These are phyloP conservation scores for Sclerotinia spermophila DNA, from an alignment of 2,329 filamentous ascomycete species.

Conservation along the genomic window DNA sequence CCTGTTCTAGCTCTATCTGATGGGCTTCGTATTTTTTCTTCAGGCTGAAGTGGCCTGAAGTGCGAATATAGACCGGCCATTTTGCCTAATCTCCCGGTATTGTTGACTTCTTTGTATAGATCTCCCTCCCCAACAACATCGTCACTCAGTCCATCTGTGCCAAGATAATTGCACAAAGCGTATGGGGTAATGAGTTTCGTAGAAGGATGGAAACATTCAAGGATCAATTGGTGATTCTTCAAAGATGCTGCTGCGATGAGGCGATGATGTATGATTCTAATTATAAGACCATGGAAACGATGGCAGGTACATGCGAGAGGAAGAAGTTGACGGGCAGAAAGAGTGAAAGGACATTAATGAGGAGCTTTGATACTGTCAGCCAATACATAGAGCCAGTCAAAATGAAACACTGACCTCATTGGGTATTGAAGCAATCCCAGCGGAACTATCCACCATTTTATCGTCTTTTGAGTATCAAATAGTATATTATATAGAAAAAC, in stretches of 20 bases:
- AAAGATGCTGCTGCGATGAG: conserved; percentile 56
- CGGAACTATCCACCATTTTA: conserved; percentile 22
- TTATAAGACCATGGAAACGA: conserved; percentile 59
- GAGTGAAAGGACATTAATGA: conserved; percentile 47
- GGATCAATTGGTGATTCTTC: conserved; percentile 60
- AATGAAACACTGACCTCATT: conserved; percentile 27
- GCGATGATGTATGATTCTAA: conserved; percentile 62
- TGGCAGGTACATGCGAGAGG: conserved; percentile 56
- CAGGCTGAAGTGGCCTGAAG: conserved; percentile 61
- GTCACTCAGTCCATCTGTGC: conserved; percentile 53
- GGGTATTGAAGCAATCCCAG: conserved; percentile 26
- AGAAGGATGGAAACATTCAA: conserved; percentile 75
- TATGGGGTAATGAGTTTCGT: conserved; percentile 66
- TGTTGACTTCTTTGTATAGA: conserved; percentile 23
- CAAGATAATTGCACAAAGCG: conserved; percentile 64
- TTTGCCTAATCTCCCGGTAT: conserved; percentile 41
- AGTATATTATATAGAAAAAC: not conserved
- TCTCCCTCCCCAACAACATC: conserved; percentile 39
- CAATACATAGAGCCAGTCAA: not conserved
- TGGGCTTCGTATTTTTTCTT: conserved; percentile 41
- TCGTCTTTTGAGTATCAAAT: not conserved
- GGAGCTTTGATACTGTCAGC: conserved; percentile 41
- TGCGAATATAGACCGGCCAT: conserved; percentile 62
- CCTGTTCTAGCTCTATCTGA: conserved; percentile 39
- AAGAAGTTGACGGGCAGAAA: conserved; percentile 53